Evolutionary conservation across 257 asterid species (phyloP).

Genomic region (Solanum clarkiae): DNA sequence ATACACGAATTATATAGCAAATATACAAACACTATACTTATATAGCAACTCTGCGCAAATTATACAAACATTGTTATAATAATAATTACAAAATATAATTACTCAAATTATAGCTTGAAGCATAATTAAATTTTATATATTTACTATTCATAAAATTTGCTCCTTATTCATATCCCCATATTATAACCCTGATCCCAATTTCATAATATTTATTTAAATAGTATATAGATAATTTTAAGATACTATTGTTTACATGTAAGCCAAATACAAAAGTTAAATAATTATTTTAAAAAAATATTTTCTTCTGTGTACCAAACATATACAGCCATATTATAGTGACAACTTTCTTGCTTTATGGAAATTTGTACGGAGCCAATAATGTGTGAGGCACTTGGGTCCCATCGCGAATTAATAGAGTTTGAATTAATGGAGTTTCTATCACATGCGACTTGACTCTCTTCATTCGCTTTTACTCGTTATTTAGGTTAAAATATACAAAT

Average conservation of each 20-base stretch:
- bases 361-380: neutral
- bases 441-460: neutral
- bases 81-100: too few species aligned
- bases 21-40: too few species aligned
- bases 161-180: neutral
- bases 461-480: fast-evolving
- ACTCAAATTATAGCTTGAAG: too few species aligned
- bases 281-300: too few species aligned
- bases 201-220: too few species aligned
- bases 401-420: neutral
- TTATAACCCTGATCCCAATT: neutral
- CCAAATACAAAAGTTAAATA: neutral
- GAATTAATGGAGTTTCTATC: neutral
- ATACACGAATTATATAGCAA: too few species aligned
- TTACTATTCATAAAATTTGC: too few species aligned
- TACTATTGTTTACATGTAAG: neutral
- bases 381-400: neutral
- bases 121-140: too few species aligned
- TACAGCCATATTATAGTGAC: neutral
- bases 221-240: too few species aligned
- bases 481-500: too few species aligned
- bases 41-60: too few species aligned
- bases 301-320: neutral
- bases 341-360: neutral
- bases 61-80: too few species aligned